These are phyloP conservation scores for Colletotrichum sp. DNA, from an alignment of 2,329 filamentous ascomycete species.

Conservation along the genomic window DNA sequence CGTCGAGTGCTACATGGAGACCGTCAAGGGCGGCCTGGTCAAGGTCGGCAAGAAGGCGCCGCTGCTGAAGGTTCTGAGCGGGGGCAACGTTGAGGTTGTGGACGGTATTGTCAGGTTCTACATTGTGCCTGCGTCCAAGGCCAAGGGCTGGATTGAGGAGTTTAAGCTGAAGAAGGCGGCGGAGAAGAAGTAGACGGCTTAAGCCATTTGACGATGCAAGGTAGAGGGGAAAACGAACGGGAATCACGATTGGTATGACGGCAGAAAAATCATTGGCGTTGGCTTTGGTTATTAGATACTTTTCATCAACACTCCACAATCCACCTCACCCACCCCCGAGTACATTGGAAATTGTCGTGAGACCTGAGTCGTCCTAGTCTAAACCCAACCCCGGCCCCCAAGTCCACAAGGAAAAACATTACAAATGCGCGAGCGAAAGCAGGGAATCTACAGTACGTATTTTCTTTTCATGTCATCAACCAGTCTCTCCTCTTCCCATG, in stretches of 20 bases:
- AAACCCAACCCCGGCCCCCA: not conserved
- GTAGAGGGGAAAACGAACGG: not conserved
- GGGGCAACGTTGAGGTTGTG: slow-evolving; percentile 83
- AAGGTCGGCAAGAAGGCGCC: slow-evolving; percentile 88
- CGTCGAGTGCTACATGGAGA: slow-evolving; percentile 93
- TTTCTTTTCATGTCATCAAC: not conserved
- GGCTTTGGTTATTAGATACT: not conserved
- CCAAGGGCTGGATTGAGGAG: slow-evolving; percentile 79
- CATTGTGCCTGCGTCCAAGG: slow-evolving; percentile 75
- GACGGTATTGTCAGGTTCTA: slow-evolving; percentile 86
- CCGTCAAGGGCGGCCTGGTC: slow-evolving; percentile 75
- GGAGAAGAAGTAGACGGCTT: slow-evolving; percentile 36
- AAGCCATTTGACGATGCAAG: not conserved
- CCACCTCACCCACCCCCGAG: not conserved
- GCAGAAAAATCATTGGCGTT: not conserved
- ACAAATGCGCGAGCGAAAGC: slow-evolving; percentile 3
- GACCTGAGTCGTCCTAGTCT: not conserved
- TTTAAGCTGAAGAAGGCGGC: slow-evolving; percentile 77
- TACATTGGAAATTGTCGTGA: not conserved
- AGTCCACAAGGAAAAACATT: slow-evolving; percentile 3
- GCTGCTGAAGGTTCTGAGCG: slow-evolving; percentile 74
- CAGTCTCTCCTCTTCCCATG: not conserved
- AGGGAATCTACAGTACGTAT: slow-evolving; percentile 1
- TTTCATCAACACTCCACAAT: not conserved
- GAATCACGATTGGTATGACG: not conserved